A percentile compares a stretch with the other conserved stretches of the same genome.
phyloP scores from a whole-genome alignment of 2,329 filamentous ascomycete species.

The Aspergillus arachidicola region DNA sequence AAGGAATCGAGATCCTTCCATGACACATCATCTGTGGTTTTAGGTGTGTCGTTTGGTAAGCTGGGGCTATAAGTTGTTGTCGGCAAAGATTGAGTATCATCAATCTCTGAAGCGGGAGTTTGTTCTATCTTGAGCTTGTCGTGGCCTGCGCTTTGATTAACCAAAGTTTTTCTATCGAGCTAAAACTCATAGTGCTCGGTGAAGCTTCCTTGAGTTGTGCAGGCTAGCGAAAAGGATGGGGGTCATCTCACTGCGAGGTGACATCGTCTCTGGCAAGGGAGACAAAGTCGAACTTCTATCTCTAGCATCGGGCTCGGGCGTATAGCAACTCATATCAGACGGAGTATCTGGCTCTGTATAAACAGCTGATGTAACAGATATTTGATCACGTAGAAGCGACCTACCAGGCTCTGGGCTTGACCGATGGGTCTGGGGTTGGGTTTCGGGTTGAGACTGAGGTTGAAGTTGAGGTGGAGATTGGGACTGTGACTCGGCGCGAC shows the following conservation, averaged over 20 bases:
- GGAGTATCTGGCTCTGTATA: slow-evolving; percentile 32
- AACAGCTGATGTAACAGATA: background rate
- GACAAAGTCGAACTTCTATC: slow-evolving; percentile 32
- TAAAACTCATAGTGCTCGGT: background rate
- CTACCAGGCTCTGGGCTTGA: slow-evolving; percentile 37
- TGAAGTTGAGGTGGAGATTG: slow-evolving; percentile 7
- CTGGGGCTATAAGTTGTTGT: slow-evolving; percentile 19
- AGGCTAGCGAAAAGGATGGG: background rate
- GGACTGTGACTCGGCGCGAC: slow-evolving; percentile 10
- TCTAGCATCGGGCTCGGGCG: slow-evolving; percentile 31
- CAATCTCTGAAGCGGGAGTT: slow-evolving; percentile 29
- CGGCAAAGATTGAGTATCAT: slow-evolving; percentile 26
- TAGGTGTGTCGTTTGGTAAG: slow-evolving; percentile 16
- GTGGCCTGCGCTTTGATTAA: slow-evolving; percentile 11
- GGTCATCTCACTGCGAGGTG: slow-evolving; percentile 27
- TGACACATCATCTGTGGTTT: slow-evolving; percentile 11
- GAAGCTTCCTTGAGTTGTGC: background rate
- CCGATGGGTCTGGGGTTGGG: background rate
- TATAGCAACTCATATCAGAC: slow-evolving; percentile 43
- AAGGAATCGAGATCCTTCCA: slow-evolving; percentile 22
- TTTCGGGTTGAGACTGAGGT: slow-evolving; percentile 17
- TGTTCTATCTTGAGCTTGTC: slow-evolving; percentile 19
- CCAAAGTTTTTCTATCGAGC: background rate
- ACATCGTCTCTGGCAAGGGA: slow-evolving; percentile 32
- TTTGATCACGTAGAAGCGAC: slow-evolving; percentile 7